These are phyloP conservation scores for Euphorbia corollata DNA, from an alignment of 441 rosid species.

Conservation along the genomic window DNA sequence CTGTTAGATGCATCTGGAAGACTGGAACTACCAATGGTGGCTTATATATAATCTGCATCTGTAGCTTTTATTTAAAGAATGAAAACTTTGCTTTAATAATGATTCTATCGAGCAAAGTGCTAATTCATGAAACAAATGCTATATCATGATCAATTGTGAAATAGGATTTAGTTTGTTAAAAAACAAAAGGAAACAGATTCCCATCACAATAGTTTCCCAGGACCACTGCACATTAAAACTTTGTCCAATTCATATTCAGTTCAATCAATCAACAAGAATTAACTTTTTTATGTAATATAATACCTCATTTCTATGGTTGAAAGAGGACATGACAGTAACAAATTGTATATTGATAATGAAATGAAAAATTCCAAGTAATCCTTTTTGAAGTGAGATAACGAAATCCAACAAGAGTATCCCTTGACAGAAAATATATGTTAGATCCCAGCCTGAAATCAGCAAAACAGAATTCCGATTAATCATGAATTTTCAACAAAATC, in stretches of 20 bases:
- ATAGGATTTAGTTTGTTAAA: too few relatives aligned
- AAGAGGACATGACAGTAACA: slow-evolving; percentile 66
- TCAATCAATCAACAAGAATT: background rate
- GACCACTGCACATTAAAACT: slow-evolving; percentile 65
- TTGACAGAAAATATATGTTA: slow-evolving; percentile 84
- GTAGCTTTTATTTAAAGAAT: too few relatives aligned
- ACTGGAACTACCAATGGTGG: too few relatives aligned
- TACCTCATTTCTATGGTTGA: slow-evolving; percentile 62
- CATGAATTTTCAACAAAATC: too few relatives aligned
- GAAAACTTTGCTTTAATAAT: too few relatives aligned
- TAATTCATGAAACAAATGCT: too few relatives aligned
- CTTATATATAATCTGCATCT: too few relatives aligned
- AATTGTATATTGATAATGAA: slow-evolving; percentile 84
- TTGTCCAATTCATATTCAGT: background rate
- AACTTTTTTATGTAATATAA: slow-evolving; percentile 8
- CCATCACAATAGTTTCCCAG: slow-evolving; percentile 78
- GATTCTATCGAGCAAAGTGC: too few relatives aligned
- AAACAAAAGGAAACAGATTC: slow-evolving; percentile 60
- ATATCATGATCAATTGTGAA: too few relatives aligned
- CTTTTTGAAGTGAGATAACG: slow-evolving; percentile 91
- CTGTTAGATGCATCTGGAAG: too few relatives aligned
- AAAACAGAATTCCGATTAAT: too few relatives aligned
- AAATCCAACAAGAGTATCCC: slow-evolving; percentile 92
- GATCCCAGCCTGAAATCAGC: slow-evolving; percentile 66
- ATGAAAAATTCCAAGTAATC: slow-evolving; percentile 88